Base-by-base conservation (phyloP, 1,284 basidiomycete species). In the Ustilago shanxiensis region DNA sequence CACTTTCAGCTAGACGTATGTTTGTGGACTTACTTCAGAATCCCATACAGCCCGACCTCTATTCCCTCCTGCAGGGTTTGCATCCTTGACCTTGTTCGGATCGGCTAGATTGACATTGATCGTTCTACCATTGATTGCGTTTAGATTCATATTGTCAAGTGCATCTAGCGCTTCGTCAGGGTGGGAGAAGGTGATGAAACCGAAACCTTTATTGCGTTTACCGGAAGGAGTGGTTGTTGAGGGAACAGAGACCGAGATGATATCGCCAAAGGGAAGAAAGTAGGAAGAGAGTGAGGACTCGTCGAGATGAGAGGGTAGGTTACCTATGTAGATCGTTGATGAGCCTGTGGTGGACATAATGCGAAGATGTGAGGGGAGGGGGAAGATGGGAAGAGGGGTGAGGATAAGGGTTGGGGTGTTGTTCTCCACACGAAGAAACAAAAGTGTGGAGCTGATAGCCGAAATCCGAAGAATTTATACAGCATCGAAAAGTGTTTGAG, bases 121-220 rank as follows among this genome's bases (percentile, higher is more conserved):
- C 7, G 66, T 71, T 18, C 63, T 47, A 0, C 63, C 71, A 6
- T 20, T n/a, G 8, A 75, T 54, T 11, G 60, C 58, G 35, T 80
- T 79, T 14, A 78, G 63, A 33, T 80, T 63, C 76, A 80, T 78
- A 37, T 80, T 80, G 53, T 80, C 76, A 10, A 80, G 18, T 14
- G 76, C 79, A 59, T 80, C 76, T 24, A 68, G 56, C 4, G 70
- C 79, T 7, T 76, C 72, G 13, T 63, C 51, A 1, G 52, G 37
- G 1, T 11, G 53, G 5, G 66, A 57, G 33, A 80, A 80, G 1
- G 66, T 71, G 51, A 78, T 55, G 49, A 80, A 80, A 31, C 58
- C 76, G 35, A 80, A 80, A 0, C 79, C 79, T 24, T 75, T 67
- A 28, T 71, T 70, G 14, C 52, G 41, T 26, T 29, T 59, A 8